Conservation (phyloP, 345 rosid genomes). For the Moricandia moricandioides region DNA sequence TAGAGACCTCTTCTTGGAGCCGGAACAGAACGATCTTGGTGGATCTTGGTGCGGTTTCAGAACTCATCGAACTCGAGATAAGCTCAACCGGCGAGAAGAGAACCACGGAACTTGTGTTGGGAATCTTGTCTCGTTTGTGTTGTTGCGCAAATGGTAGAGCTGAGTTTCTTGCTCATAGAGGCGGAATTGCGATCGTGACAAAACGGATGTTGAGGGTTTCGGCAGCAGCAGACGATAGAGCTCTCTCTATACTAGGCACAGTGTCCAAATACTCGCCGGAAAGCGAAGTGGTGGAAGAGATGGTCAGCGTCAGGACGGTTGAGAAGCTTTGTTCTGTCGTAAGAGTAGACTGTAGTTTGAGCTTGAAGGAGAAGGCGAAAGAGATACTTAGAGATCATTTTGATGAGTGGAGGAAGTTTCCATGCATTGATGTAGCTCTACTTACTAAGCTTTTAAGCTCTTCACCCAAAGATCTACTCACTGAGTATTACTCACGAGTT, state of each 20-base stretch:
- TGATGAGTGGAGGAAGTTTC: conserved; percentile 58
- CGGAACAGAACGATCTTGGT: conserved; percentile 58
- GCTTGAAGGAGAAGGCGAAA: conserved; percentile 52
- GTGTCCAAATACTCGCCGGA: conserved; percentile 52
- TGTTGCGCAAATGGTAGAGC: conserved; percentile 72
- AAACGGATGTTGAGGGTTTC: conserved; percentile 57
- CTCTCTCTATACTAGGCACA: conserved; percentile 47
- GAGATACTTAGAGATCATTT: conserved; percentile 53
- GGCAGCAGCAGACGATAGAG: conserved; percentile 49
- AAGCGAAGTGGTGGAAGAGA: conserved; percentile 52
- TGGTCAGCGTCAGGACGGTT: conserved; percentile 57
- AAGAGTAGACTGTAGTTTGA: conserved; percentile 39
- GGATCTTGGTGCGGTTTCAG: conserved; percentile 49
- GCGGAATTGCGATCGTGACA: conserved; percentile 56
- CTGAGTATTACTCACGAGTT: conserved; percentile 10
- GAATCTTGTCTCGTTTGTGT: conserved; percentile 58
- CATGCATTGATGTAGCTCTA: conserved; percentile 43
- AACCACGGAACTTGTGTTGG: conserved; percentile 58
- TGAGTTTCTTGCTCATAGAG: conserved; percentile 50
- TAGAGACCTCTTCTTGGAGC: conserved; percentile 49
- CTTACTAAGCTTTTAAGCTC: conserved; percentile 33
- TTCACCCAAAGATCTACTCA: conserved; percentile 18
- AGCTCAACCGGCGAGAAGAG: conserved; percentile 35
- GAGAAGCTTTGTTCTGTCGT: conserved; percentile 56
- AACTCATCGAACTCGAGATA: conserved; percentile 70